A percentile compares a stretch with the other conserved stretches of the same genome.
These are phyloP conservation scores for Cicer arietinum DNA, from an alignment of 306 rosid genomes.

Conservation along the genomic window DNA sequence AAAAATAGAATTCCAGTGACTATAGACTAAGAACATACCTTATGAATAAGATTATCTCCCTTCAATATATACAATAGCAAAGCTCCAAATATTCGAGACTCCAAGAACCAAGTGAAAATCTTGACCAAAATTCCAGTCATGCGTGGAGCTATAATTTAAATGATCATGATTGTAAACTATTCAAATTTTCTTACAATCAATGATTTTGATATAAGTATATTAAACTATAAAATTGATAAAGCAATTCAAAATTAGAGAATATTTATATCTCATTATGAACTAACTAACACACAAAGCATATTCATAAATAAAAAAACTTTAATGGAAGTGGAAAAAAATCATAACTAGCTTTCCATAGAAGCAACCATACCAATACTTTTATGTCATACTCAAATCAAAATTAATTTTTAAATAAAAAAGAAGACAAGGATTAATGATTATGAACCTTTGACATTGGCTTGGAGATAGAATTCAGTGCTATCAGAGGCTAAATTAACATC, in stretches of 20 bases:
- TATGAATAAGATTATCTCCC: conserved; percentile 67
- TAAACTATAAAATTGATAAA: background rate
- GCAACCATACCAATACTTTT: conserved; percentile 13
- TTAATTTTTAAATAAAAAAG: background rate
- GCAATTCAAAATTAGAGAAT: background rate
- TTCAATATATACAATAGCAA: conserved; percentile 62
- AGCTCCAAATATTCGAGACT: conserved; percentile 65
- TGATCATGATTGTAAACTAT: background rate
- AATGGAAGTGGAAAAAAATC: background rate
- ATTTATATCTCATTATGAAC: background rate
- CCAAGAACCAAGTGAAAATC: conserved; percentile 74
- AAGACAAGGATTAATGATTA: background rate
- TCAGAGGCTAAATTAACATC: conserved; percentile 64
- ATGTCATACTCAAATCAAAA: conserved; percentile 18
- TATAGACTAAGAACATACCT: conserved; percentile 54
- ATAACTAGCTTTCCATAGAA: background rate
- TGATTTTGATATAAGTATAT: conserved; percentile 14
- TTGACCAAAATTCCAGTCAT: conserved; percentile 82
- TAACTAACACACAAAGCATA: background rate
- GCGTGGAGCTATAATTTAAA: conserved; percentile 72
- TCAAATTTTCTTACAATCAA: background rate
- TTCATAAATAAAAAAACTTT: no score
- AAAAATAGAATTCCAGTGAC: conserved; percentile 9
- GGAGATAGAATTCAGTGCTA: conserved; percentile 72
- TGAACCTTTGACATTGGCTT: conserved; percentile 82